These are phyloP conservation scores for Trypanosoma vivax DNA, from an alignment of 208 protist species.

Conservation along the genomic window DNA sequence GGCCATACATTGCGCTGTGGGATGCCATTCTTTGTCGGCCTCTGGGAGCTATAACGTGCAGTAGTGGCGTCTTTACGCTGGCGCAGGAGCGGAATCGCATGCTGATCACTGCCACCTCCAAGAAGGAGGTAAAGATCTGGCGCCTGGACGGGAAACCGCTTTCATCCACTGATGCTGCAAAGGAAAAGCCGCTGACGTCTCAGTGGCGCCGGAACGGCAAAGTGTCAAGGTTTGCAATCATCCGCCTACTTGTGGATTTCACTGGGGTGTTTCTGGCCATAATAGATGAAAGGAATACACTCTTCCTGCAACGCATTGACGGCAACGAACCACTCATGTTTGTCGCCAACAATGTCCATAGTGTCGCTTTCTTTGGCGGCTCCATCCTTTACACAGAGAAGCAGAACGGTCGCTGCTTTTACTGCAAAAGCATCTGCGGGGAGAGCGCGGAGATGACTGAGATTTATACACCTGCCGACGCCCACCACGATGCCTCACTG, in stretches of 20 bases:
- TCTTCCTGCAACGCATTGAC: constrained; percentile 37
- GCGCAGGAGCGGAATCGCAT: constrained; percentile 37
- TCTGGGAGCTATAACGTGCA: constrained; percentile 45
- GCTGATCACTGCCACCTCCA: constrained; percentile 48
- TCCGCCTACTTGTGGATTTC: constrained; percentile 27
- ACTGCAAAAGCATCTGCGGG: constrained; percentile 4
- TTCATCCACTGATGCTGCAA: constrained; percentile 40
- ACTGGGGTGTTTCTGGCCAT: constrained; percentile 18
- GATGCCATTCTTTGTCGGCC: constrained; percentile 34
- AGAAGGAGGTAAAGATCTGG: constrained; percentile 45
- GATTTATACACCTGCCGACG: constrained; percentile 17
- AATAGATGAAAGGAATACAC: constrained; percentile 19
- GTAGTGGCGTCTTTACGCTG: constrained; percentile 38
- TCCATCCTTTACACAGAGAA: constrained; percentile 22
- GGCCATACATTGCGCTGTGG: constrained; percentile 45
- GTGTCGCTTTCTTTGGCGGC: constrained; percentile 31
- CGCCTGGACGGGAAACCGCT: constrained; percentile 31
- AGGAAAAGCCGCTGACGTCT: constrained; percentile 42
- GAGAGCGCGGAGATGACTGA: not conserved
- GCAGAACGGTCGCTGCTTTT: constrained; percentile 13
- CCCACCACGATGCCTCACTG: constrained; percentile 6
- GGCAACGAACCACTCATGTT: constrained; percentile 23
- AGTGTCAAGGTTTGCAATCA: constrained; percentile 40
- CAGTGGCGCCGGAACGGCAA: constrained; percentile 56
- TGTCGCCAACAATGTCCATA: constrained; percentile 10